Evolutionary conservation across 768 basidiomycete species (phyloP).

Genomic region (Collybiopsis luxurians): DNA sequence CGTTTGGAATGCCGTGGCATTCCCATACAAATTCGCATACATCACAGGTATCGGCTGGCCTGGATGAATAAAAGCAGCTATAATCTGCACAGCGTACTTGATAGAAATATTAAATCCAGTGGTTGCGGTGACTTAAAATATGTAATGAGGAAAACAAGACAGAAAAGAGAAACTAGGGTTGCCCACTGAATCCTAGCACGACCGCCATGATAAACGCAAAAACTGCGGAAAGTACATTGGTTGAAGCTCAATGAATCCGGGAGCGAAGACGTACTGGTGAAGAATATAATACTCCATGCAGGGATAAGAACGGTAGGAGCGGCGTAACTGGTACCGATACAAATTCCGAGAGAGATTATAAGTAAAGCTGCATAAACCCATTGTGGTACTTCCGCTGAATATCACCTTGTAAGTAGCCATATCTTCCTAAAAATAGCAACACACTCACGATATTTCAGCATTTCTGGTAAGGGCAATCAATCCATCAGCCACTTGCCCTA

Average conservation of each 20-base stretch:
- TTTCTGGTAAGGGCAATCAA: slow-evolving; percentile 28
- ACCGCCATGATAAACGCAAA: slow-evolving; percentile 34
- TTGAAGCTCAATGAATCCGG: background rate
- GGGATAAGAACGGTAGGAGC: slow-evolving; percentile 44
- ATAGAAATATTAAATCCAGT: slow-evolving; percentile 45
- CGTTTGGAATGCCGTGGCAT: slow-evolving; percentile 51
- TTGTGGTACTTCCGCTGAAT: slow-evolving; percentile 43
- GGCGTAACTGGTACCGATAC: slow-evolving; percentile 44
- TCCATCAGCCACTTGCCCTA: background rate
- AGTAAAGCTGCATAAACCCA: slow-evolving; percentile 50
- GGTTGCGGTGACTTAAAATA: slow-evolving; percentile 33
- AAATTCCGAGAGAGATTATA: slow-evolving; percentile 41
- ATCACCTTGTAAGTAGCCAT: background rate
- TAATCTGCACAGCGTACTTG: slow-evolving; percentile 47
- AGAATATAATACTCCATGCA: slow-evolving; percentile 51
- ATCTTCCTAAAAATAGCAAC: too few relatives aligned
- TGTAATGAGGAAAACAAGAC: background rate
- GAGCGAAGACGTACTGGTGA: slow-evolving; percentile 35
- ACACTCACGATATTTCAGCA: slow-evolving; percentile 43
- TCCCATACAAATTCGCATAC: slow-evolving; percentile 56
- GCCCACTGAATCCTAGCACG: slow-evolving; percentile 41
- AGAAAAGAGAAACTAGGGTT: background rate
- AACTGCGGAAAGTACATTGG: slow-evolving; percentile 9
- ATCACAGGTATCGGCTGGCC: slow-evolving; percentile 51
- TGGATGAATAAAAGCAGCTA: slow-evolving; percentile 48